These are phyloP conservation scores for Botrytis tulipae DNA, from an alignment of 2,329 filamentous ascomycete genomes.

Conservation along the genomic window DNA sequence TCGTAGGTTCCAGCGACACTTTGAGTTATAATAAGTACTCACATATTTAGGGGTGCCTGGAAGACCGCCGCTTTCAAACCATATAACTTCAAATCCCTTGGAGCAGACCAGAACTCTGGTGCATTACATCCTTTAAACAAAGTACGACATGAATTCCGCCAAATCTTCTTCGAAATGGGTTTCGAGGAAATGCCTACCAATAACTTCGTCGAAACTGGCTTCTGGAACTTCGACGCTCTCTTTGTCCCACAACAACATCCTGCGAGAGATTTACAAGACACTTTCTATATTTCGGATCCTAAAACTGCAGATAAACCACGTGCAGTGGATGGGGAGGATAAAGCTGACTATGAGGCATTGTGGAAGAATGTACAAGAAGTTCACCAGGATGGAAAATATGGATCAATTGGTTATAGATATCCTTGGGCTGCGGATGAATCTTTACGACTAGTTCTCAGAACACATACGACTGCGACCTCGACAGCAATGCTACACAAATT, in stretches of 20 bases:
- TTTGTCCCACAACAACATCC: constrained; percentile 98
- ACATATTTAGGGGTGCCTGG: constrained; percentile 67
- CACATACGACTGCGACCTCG: constrained; percentile 91
- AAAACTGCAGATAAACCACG: constrained; percentile 68
- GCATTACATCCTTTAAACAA: constrained; percentile 78
- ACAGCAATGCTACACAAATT: constrained; percentile 89
- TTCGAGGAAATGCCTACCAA: constrained; percentile 98
- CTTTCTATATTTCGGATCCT: constrained; percentile 96
- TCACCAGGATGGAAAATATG: constrained; percentile 88
- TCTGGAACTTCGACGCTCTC: constrained; percentile 98
- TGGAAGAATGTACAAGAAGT: constrained; percentile 85
- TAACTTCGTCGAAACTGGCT: constrained; percentile 90
- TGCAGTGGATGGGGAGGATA: constrained; percentile 52
- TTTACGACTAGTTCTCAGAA: constrained; percentile 82
- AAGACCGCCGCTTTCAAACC: constrained; percentile 87
- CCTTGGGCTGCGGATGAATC: constrained; percentile 89
- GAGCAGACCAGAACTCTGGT: constrained; percentile 59
- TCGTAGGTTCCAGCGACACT: constrained; percentile 42
- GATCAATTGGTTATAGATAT: constrained; percentile 94
- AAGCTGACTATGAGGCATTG: constrained; percentile 76
- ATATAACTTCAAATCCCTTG: constrained; percentile 71
- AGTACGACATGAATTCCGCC: constrained; percentile 90
- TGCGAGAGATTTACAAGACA: constrained; percentile 94
- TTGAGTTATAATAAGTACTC: constrained; percentile 24
- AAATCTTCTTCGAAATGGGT: constrained; percentile 99